phyloP scores from a whole-genome alignment of 306 rosid species.

The Boehmeria nivea region DNA sequence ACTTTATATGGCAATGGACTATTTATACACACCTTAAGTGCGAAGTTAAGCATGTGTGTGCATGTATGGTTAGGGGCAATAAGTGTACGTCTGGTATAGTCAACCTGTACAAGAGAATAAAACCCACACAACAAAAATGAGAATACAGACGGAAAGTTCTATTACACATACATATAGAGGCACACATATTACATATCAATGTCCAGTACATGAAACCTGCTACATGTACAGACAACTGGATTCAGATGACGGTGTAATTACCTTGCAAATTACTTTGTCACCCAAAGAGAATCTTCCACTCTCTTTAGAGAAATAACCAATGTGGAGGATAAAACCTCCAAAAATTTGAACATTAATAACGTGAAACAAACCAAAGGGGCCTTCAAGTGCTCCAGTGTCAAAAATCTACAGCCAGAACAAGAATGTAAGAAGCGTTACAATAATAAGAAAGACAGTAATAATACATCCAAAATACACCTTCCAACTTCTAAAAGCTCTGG shows the following conservation, averaged over 20 bases:
- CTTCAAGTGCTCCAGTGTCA: constrained; percentile 82
- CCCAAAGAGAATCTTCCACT: constrained; percentile 57
- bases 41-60: constrained; percentile 95
- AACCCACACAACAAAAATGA: no score
- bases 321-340: constrained; percentile 88
- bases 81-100: constrained; percentile 69
- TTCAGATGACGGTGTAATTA: constrained; percentile 22
- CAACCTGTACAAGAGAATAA: constrained; percentile 62
- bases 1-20: background rate
- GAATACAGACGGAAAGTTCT: no score
- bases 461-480: no score
- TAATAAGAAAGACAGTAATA: no score
- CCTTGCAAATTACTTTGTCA: constrained; percentile 78
- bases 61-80: constrained; percentile 98
- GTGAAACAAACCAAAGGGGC: constrained; percentile 50
- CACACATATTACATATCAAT: background rate
- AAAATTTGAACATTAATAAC: constrained; percentile 76
- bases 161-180: no score
- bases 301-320: constrained; percentile 56
- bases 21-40: constrained; percentile 68
- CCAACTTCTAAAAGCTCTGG: no score
- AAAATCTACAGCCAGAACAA: constrained; percentile 51
- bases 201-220: background rate
- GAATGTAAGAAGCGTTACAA: constrained; percentile 7
- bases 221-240: background rate